A percentile compares a stretch with the other conserved stretches of the same genome.
Evolutionary conservation across 2,329 filamentous ascomycete genomes (phyloP).

Genomic region (Tolypocladium album): DNA sequence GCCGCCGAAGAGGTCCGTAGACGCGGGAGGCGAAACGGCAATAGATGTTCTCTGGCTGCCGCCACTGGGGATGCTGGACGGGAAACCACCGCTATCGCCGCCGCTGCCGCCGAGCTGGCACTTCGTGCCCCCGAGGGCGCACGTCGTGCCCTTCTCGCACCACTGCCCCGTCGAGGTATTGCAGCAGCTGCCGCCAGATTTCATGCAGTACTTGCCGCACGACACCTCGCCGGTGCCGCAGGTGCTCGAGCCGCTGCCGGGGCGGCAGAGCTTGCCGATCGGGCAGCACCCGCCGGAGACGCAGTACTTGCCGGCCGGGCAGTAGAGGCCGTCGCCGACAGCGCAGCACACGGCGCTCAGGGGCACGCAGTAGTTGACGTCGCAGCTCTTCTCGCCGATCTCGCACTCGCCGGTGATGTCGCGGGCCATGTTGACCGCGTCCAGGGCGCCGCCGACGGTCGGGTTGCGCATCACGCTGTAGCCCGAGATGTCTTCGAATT

Average conservation of each 20-base stretch:
- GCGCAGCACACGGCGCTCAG: conserved; percentile 16
- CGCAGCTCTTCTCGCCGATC: conserved; percentile 13
- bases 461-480: conserved; percentile 2
- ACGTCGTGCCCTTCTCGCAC: conserved; percentile 8
- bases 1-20: neutral
- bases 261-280: conserved; percentile 10
- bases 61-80: conserved; percentile 1
- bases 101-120: conserved; percentile 3
- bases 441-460: conserved; percentile 2
- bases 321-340: conserved; percentile 16
- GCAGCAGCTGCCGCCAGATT: conserved; percentile 10
- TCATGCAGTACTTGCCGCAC: conserved; percentile 13
- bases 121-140: conserved; percentile 2
- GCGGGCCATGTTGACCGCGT: conserved; percentile 7
- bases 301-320: conserved; percentile 19
- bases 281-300: conserved; percentile 19
- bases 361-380: conserved; percentile 18
- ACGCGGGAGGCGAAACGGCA: neutral
- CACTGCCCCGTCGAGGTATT: conserved; percentile 7
- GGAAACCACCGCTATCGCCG: neutral
- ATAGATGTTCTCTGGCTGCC: neutral
- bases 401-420: conserved; percentile 11
- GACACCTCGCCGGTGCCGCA: conserved; percentile 7
- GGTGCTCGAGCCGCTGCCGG: neutral
- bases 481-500: conserved; percentile 2